Percentiles rank a stretch among this genome's conserved stretches.
Evolutionary conservation across 2,329 filamentous ascomycete genomes (phyloP).

Genomic region (Aspergillus brasiliensis): DNA sequence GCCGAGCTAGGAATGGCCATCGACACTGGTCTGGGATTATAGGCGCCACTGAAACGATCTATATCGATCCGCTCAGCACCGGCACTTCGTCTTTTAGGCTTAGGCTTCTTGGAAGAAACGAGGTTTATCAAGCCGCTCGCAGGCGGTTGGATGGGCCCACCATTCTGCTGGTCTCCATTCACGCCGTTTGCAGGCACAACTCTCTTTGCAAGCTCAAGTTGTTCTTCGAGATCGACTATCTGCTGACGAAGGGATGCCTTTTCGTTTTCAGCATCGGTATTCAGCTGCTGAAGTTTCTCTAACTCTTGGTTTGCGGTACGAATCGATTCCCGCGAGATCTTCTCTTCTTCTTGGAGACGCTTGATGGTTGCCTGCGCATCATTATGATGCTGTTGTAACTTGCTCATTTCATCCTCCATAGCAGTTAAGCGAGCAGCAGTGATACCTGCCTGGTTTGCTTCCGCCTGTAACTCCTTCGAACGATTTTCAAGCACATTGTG

Average conservation of each 20-base stretch:
- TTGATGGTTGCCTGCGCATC: slow-evolving; percentile 91
- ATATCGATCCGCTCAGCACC: slow-evolving; percentile 81
- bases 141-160: slow-evolving; percentile 57
- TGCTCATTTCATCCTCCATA: slow-evolving; percentile 95
- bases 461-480: slow-evolving; percentile 90
- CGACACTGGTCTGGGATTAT: slow-evolving; percentile 92
- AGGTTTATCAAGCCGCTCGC: slow-evolving; percentile 88
- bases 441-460: slow-evolving; percentile 97
- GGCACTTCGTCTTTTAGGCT: slow-evolving; percentile 76
- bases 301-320: slow-evolving; percentile 78
- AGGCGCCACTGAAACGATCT: slow-evolving; percentile 88
- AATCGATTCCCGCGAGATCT: slow-evolving; percentile 78
- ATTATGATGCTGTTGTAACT: slow-evolving; percentile 83
- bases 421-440: slow-evolving; percentile 84
- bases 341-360: slow-evolving; percentile 92
- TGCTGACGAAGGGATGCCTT: slow-evolving; percentile 85
- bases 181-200: slow-evolving; percentile 69
- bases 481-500: slow-evolving; percentile 87
- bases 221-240: slow-evolving; percentile 85
- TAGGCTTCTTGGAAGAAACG: slow-evolving; percentile 95
- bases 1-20: slow-evolving; percentile 71
- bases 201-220: slow-evolving; percentile 83
- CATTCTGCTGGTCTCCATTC: slow-evolving; percentile 65
- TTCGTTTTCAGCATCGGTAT: slow-evolving; percentile 77
- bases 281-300: slow-evolving; percentile 74